phyloP scores from a whole-genome alignment of 805 yeast genomes.

The Hanseniaspora thailandica region DNA sequence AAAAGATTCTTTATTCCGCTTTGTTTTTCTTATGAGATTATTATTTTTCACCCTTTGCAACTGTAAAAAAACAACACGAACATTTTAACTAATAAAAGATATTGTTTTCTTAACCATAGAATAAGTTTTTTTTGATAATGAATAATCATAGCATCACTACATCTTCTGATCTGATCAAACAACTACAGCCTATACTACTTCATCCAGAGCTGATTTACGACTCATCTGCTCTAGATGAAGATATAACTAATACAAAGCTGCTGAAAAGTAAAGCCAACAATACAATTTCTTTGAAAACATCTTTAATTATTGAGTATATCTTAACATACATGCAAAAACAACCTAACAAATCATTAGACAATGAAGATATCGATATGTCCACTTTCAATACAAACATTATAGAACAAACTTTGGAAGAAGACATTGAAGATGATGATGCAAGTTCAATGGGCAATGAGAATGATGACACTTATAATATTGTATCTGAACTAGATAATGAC shows the following conservation, averaged over 20 bases:
- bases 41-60: background rate
- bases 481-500: background rate
- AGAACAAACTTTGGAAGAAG: background rate
- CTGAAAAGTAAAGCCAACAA: background rate
- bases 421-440: no score
- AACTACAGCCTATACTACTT: constrained; percentile 7
- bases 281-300: background rate
- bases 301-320: constrained; percentile 3
- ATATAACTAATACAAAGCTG: constrained; percentile 5
- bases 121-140: no score
- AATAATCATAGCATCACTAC: background rate
- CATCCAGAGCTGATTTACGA: background rate
- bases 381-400: background rate
- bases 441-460: background rate
- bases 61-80: background rate
- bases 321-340: constrained; percentile 6
- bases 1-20: no score
- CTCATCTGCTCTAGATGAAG: constrained; percentile 6
- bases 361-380: background rate
- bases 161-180: constrained; percentile 10
- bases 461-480: background rate
- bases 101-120: no score
- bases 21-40: no score
- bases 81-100: background rate
- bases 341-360: background rate